A percentile compares a stretch with the other conserved stretches of the same genome.
Evolutionary conservation across 106 monocot species (phyloP).

Genomic region (Allium sativum): DNA sequence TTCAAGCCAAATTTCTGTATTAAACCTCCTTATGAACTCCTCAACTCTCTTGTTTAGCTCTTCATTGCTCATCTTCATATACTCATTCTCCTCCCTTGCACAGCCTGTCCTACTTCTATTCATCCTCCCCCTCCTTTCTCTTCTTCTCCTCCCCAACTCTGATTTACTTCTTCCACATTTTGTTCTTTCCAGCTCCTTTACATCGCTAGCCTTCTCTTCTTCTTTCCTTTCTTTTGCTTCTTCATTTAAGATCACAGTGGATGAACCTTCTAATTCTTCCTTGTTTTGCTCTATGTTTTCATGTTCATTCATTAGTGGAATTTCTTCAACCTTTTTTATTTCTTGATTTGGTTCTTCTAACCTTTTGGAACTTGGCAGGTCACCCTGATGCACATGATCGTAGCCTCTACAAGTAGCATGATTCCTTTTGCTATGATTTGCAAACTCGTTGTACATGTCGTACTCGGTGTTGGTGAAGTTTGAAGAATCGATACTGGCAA

Average conservation of each 20-base stretch:
- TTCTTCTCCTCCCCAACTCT: background rate
- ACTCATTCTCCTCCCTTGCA: slow-evolving; percentile 22
- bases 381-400: too few relatives aligned
- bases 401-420: background rate
- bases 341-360: too few relatives aligned
- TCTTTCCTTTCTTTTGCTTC: too few relatives aligned
- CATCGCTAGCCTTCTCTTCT: too few relatives aligned
- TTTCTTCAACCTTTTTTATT: too few relatives aligned
- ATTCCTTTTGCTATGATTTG: slow-evolving; percentile 8
- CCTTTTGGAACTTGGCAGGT: too few relatives aligned
- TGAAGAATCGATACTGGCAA: too few relatives aligned
- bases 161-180: background rate
- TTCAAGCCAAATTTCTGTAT: slow-evolving; percentile 41
- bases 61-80: slow-evolving; percentile 45
- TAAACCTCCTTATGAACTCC: slow-evolving; percentile 68
- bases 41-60: slow-evolving; percentile 66
- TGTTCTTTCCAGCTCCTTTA: too few relatives aligned
- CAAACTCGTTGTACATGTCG: slow-evolving; percentile 23
- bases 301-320: too few relatives aligned
- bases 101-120: background rate
- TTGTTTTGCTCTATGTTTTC: too few relatives aligned
- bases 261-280: too few relatives aligned
- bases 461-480: background rate
- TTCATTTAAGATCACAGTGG: too few relatives aligned
- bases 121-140: background rate